Percentiles rank a stretch among this genome's conserved stretches.
phyloP scores from a whole-genome alignment of 163 green algal species.

The Scenedesmus sp. region DNA sequence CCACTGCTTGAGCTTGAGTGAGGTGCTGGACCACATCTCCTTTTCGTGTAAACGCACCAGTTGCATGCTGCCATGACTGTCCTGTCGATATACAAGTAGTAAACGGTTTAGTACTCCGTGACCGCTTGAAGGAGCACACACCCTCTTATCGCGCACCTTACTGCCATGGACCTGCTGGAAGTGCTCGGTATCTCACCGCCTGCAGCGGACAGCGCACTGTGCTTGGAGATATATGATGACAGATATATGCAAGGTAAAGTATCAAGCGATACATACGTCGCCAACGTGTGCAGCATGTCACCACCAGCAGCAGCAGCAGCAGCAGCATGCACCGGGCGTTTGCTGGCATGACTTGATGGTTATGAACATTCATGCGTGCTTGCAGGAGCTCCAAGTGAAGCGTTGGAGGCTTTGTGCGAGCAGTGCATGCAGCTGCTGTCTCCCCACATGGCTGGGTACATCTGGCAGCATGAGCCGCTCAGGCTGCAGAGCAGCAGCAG shows the following conservation, averaged over 20 bases:
- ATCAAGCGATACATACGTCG: too few relatives aligned
- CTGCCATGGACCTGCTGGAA: constrained; percentile 44
- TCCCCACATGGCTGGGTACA: constrained; percentile 69
- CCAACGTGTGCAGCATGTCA: neutral
- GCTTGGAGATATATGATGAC: constrained; percentile 34
- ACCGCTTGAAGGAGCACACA: neutral
- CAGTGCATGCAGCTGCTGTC: constrained; percentile 58
- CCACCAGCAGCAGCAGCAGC: neutral
- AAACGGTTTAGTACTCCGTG: too few relatives aligned
- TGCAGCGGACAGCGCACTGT: constrained; percentile 26
- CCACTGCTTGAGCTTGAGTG: too few relatives aligned
- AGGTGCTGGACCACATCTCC: too few relatives aligned
- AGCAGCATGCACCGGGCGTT: neutral
- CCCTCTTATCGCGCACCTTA: too few relatives aligned
- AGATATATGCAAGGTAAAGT: neutral
- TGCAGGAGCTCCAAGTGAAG: neutral
- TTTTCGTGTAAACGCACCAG: too few relatives aligned
- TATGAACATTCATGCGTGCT: neutral
- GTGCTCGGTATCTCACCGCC: constrained; percentile 26
- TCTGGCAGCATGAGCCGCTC: constrained; percentile 87
- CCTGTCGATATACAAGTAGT: too few relatives aligned
- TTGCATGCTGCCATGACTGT: too few relatives aligned
- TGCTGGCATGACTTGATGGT: neutral
- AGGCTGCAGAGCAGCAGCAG: constrained; percentile 59
- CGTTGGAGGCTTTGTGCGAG: constrained; percentile 9